A percentile compares a stretch with the other conserved stretches of the same genome.
Conservation (phyloP, 371 early-diverging fungal species). For the Actinomortierella ambigua region DNA sequence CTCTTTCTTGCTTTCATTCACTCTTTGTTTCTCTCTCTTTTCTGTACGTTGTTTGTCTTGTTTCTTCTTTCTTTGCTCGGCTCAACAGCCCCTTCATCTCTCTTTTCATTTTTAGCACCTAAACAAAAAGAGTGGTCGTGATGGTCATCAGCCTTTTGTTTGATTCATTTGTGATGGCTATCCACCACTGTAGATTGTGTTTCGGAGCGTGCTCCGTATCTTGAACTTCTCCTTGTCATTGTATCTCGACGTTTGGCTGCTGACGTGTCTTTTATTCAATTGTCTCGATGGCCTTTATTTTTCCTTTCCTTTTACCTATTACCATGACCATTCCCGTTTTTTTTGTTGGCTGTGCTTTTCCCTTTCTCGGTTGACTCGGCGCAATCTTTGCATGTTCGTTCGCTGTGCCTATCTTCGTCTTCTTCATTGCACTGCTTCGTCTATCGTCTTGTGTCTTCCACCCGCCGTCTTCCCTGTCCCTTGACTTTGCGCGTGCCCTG, state of each 20-base stretch:
- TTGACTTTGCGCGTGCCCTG: constrained; percentile 3
- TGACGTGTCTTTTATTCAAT: constrained; percentile 1
- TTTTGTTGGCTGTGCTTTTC: too few species aligned
- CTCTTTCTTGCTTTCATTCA: neutral
- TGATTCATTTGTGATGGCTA: neutral
- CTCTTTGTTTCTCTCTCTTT: constrained; percentile 3
- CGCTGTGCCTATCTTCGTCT: neutral
- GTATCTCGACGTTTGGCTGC: too few species aligned
- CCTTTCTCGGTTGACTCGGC: too few species aligned
- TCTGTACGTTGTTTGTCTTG: neutral
- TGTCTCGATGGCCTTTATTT: neutral
- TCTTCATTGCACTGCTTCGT: neutral
- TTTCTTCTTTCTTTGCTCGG: neutral
- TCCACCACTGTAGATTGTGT: too few species aligned
- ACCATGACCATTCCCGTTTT: too few species aligned
- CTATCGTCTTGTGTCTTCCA: neutral
- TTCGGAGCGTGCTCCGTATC: too few species aligned
- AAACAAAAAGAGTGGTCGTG: neutral
- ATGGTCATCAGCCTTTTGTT: neutral
- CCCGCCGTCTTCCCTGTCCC: neutral
- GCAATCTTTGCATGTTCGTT: too few species aligned
- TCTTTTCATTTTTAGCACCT: neutral
- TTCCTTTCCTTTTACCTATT: neutral
- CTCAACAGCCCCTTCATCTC: neutral
- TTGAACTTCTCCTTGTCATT: too few species aligned